Base-by-base conservation (phyloP, 2,329 filamentous ascomycete species). In the Paecilomyces fulvus region DNA sequence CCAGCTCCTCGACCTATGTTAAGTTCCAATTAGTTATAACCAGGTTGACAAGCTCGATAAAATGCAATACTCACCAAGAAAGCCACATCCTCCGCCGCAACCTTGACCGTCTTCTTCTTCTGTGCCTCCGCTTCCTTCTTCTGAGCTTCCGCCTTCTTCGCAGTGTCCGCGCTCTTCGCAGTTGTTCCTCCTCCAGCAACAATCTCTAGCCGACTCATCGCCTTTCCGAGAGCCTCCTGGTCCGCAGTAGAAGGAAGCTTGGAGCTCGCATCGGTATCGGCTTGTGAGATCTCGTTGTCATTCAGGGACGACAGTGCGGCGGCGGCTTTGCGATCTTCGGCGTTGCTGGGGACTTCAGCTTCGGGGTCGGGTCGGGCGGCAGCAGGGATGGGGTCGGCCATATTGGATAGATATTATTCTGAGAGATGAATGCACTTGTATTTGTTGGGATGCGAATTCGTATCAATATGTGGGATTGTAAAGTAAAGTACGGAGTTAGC, bases 301-400 rank as follows among this genome's bases (percentile, higher is more conserved):
- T 77, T 72, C 37, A 79, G 72, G 33, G 77, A 70, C 58, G 75
- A 77, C 52, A 79, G 75, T 8, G 77, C 77, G 12, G 75, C 77
- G 17, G 77, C 77, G 10, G 77, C 76, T 66, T 77, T 78, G 63
- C 77, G 77, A 64, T 79, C 77, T 69, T 79, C 77, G 30, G 76
- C 75, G 59, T 75, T 76, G 33, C 70, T 67, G 48, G 76, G 74
- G 49, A 71, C 65, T 59, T 59, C 28, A 37, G 70, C 67, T 30
- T 60, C 59, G 20, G 70, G 62, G 28, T 72, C 67, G 31, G 66
- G 66, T 30, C 69, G 63, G 31, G 68, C 65, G 30, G 72, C 70
- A 21, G 76, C 70, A 25, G 74, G 70, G 53, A 76, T 70, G 9
- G 73, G 66, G 60, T 78, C 75, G 21, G 75, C 73, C 75, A 78